Percentiles rank a stretch among this genome's conserved stretches.
These are phyloP conservation scores for Penicillium flavigenum DNA, from an alignment of 495 filamentous ascomycete genomes.

Conservation along the genomic window DNA sequence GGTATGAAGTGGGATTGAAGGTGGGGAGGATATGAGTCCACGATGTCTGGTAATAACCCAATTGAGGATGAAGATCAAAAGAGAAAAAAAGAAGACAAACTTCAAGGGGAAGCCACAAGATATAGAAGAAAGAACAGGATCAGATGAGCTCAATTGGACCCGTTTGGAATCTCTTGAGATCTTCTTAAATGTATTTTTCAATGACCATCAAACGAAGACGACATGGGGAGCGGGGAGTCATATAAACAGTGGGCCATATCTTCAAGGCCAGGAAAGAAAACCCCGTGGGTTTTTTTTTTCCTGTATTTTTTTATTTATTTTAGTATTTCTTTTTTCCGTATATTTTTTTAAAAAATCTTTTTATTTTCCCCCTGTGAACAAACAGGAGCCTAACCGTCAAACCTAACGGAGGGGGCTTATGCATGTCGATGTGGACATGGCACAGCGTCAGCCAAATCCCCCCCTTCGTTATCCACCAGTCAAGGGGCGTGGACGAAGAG, in stretches of 20 bases:
- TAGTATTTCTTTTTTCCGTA: constrained; percentile 5
- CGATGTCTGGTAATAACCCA: constrained; percentile 7
- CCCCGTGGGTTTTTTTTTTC: constrained; percentile 19
- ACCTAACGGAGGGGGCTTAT: constrained; percentile 42
- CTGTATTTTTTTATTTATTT: constrained; percentile 12
- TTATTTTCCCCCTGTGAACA: constrained; percentile 24
- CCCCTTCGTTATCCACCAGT: constrained; percentile 42
- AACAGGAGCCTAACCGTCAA: constrained; percentile 45
- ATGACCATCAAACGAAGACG: constrained; percentile 25
- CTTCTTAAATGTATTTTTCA: constrained; percentile 23
- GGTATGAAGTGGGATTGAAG: constrained; percentile 15
- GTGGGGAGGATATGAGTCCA: constrained; percentile 12
- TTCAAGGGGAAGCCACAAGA: constrained; percentile 9
- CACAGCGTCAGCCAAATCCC: constrained; percentile 40
- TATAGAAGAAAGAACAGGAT: constrained; percentile 20
- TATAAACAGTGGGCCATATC: constrained; percentile 46
- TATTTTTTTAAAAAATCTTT: constrained; percentile 3
- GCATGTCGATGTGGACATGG: constrained; percentile 40
- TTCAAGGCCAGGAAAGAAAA: constrained; percentile 27
- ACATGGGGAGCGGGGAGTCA: constrained; percentile 45
- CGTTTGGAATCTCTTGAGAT: constrained; percentile 22
- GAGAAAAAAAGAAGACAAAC: constrained; percentile 13
- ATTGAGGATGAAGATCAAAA: constrained; percentile 11
- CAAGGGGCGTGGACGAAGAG: constrained; percentile 34
- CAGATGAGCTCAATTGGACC: constrained; percentile 24